Evolutionary conservation across 2,329 filamentous ascomycete species (phyloP).

Genomic region (Fusarium haematococcum): DNA sequence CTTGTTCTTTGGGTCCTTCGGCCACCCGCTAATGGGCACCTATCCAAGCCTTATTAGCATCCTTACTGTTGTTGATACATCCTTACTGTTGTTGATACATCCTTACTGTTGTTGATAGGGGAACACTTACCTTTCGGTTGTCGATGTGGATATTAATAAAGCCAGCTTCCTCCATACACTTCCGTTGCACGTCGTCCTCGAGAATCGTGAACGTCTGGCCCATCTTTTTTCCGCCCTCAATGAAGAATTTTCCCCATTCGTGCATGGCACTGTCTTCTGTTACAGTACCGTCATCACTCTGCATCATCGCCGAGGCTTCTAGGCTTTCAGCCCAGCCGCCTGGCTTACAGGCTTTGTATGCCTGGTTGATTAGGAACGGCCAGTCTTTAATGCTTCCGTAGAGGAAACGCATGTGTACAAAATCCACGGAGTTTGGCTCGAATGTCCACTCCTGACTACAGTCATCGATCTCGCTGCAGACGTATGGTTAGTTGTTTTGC

Average conservation of each 20-base stretch:
- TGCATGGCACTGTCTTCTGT: neutral
- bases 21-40: slow-evolving; percentile 17
- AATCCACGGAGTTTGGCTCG: slow-evolving; percentile 2
- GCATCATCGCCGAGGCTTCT: slow-evolving; percentile 9
- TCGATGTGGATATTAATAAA: slow-evolving; percentile 12
- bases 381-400: slow-evolving; percentile 11
- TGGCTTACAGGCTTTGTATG: slow-evolving; percentile 7
- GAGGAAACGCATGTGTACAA: slow-evolving; percentile 11
- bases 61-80: neutral
- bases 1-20: slow-evolving; percentile 9
- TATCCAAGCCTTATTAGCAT: neutral
- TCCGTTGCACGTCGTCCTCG: slow-evolving; percentile 10
- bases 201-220: slow-evolving; percentile 9
- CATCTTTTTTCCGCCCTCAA: slow-evolving; percentile 10
- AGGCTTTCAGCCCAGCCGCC: slow-evolving; percentile 12
- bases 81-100: neutral
- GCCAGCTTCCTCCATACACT: slow-evolving; percentile 9
- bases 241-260: slow-evolving; percentile 10
- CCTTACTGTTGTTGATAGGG: neutral
- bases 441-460: slow-evolving; percentile 14
- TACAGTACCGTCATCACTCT: slow-evolving; percentile 10
- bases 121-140: neutral
- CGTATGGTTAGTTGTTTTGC: neutral
- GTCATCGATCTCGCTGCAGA: slow-evolving; percentile 11
- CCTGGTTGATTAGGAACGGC: slow-evolving; percentile 2